Conservation (phyloP, 306 rosid species). For the Citrullus colocynthis region DNA sequence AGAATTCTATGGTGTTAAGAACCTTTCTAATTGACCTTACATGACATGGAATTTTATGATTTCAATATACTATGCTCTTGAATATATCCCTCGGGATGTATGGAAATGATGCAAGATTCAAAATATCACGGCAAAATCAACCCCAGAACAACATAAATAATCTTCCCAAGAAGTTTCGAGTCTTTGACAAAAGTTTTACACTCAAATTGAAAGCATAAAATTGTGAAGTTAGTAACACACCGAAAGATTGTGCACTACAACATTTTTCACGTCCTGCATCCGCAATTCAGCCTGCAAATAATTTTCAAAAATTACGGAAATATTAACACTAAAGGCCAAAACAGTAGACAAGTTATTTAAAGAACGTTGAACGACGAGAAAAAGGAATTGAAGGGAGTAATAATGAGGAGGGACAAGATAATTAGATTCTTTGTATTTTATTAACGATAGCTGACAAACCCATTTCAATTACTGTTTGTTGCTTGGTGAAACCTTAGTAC, state of each 20-base stretch:
- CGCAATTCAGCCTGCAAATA: constrained; percentile 69
- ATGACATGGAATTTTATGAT: not conserved
- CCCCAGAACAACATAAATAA: not conserved
- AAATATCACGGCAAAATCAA: not conserved
- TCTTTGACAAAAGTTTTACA: not conserved
- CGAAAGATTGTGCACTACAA: constrained; percentile 80
- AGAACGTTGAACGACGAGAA: not conserved
- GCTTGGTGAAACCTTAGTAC: not conserved
- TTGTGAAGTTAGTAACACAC: constrained; percentile 24
- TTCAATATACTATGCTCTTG: not conserved
- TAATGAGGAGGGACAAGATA: not conserved
- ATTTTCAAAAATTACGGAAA: not conserved
- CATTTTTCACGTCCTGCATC: constrained; percentile 85
- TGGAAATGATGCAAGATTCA: not conserved
- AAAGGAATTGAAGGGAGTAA: not conserved
- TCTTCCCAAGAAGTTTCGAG: not conserved
- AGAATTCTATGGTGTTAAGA: not conserved
- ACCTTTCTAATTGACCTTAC: not conserved
- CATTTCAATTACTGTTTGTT: not conserved
- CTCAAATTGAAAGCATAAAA: not conserved
- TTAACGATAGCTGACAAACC: not conserved
- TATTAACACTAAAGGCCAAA: not conserved
- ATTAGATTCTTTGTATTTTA: not conserved
- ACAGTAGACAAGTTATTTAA: not conserved
- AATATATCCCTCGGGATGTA: not conserved